Base-by-base conservation (phyloP, 176 grass and related monocot species). In the Secale cereale region DNA sequence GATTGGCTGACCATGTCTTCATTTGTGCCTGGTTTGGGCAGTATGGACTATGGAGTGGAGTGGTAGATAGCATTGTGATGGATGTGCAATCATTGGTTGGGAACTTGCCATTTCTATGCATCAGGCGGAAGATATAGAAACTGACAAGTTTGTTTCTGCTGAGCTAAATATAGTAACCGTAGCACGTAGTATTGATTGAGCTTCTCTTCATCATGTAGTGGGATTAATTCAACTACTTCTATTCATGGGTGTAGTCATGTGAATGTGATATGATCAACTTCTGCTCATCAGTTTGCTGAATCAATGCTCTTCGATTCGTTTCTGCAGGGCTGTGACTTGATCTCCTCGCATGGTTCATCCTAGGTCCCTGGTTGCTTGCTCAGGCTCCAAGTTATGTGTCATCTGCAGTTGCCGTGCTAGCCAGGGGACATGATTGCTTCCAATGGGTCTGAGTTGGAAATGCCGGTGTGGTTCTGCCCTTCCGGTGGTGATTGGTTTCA, bases 291-390 rank as follows among this genome's bases (percentile, higher is more conserved):
- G 33, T 81, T 50, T 48, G 59, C 46, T 81, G 46, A 69, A 40
- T 50, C 68, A 76, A 80, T 77, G 76, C 9, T 17, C 6, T 77
- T 91, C 15, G 5, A 68, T 87, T 85, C 26, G 4, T 78, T 91
- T 77, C 17, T 87, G 85, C 85, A 91, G 89, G 77, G 60, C 16
- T 71, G n/a, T 76, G 31, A 81, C 33, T 19, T 83, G 65, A 88
- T 79, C 56, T 11, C 65, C 54, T 64, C 62, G 70, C 36, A 87
- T 85, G 81, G 25, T 81, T 87, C 85, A 88, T 81, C 81, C 32
- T 23, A 87, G 81, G 52, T 85, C 84, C 57, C 77, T 87, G 61
- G 89, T 85, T 85, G 85, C 77, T 77, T 91, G 89, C 10, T 81
- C 89, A 71, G 76, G 81, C 20, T 81, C 77, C 56, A 91, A 81